Percentiles rank a stretch among this genome's conserved stretches.
phyloP scores from a whole-genome alignment of 495 filamentous ascomycete genomes.

The Bathelium albidoporum region DNA sequence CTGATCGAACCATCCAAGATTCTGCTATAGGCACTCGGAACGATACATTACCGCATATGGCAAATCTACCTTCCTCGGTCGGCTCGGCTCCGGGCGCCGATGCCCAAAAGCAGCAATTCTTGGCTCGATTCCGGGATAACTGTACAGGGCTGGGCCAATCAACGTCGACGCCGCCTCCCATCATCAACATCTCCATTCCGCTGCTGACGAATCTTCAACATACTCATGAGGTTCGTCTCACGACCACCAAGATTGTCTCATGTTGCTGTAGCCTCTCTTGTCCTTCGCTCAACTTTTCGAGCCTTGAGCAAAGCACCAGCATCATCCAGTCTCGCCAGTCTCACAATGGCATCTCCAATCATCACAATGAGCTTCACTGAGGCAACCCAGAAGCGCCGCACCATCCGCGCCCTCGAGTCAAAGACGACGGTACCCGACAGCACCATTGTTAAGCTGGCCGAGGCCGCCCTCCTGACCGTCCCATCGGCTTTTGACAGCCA shows the following conservation, averaged over 20 bases:
- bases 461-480: conserved; percentile 35
- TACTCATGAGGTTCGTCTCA: background rate
- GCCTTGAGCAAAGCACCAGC: background rate
- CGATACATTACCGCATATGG: background rate
- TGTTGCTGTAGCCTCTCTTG: background rate
- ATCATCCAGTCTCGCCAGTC: background rate
- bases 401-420: conserved; percentile 39
- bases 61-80: background rate
- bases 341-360: conserved; percentile 6
- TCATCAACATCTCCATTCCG: background rate
- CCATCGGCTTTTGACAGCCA: conserved; percentile 49
- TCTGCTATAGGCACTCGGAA: conserved; percentile 1
- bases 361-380: conserved; percentile 29
- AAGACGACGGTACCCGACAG: conserved; percentile 38
- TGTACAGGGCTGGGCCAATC: background rate
- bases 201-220: conserved; percentile 3
- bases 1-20: background rate
- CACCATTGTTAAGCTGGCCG: conserved; percentile 41
- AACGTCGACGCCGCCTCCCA: background rate
- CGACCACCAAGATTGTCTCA: background rate
- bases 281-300: background rate
- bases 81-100: background rate
- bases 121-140: background rate
- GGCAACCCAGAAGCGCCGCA: conserved; percentile 38
- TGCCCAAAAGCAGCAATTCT: background rate